Conservation (phyloP, 257 asterid genomes). For the Pogostemon cablin region DNA sequence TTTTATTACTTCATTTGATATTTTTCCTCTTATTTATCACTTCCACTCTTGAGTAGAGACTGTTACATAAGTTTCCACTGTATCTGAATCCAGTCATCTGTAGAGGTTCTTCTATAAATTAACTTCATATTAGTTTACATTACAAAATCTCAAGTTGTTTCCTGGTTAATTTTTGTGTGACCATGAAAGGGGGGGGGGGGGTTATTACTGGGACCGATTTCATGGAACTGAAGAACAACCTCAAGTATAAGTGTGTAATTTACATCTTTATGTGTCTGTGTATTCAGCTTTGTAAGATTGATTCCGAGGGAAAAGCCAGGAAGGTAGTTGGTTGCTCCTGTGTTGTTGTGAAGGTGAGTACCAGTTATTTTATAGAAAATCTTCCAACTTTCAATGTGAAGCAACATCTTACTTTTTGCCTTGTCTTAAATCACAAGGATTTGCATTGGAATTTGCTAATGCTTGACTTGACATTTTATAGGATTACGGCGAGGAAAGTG, state of each 20-base stretch:
- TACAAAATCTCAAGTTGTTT: background rate
- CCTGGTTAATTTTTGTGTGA: background rate
- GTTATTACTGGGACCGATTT: background rate
- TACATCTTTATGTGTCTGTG: background rate
- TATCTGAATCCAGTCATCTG: conserved; percentile 32
- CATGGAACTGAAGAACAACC: background rate
- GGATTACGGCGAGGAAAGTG: conserved; percentile 81
- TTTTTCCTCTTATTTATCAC: background rate
- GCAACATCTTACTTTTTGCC: no score
- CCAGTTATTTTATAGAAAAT: background rate
- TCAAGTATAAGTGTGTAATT: background rate
- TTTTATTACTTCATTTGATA: background rate
- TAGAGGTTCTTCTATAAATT: conserved; percentile 32
- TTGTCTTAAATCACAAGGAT: background rate
- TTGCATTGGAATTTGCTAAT: background rate
- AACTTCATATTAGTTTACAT: background rate
- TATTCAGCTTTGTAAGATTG: conserved; percentile 73
- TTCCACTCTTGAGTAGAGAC: background rate
- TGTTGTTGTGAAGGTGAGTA: conserved; percentile 65
- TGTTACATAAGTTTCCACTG: background rate
- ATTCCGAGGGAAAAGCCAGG: conserved; percentile 82
- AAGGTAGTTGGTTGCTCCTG: conserved; percentile 74
- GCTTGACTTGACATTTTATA: conserved; percentile 31
- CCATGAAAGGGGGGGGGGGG: background rate
- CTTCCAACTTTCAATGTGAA: no score